These are phyloP conservation scores for Cyclotella sp. DNA, from an alignment of 108 stramenopile genomes.

Conservation along the genomic window DNA sequence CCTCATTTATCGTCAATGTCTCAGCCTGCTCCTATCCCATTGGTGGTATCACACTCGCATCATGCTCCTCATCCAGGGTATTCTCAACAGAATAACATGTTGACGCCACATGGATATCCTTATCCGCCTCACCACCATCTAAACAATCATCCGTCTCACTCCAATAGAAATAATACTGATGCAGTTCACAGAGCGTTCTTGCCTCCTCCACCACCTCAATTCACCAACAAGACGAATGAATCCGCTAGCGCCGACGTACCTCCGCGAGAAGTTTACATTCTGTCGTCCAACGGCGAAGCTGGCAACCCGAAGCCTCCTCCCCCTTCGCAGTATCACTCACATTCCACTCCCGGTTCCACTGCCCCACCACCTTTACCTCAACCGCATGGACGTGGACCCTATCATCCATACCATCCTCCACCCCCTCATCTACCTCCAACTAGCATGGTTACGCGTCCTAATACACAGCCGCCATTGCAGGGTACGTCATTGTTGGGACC, in stretches of 20 bases:
- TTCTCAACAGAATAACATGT: constrained; percentile 2
- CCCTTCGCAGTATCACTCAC: background rate
- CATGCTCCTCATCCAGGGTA: background rate
- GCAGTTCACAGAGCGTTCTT: constrained; percentile 14
- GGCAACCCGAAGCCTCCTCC: background rate
- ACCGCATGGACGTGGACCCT: constrained; percentile 2
- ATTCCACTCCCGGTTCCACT: constrained; percentile 2
- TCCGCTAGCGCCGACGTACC: background rate
- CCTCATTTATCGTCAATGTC: background rate
- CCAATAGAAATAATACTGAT: background rate
- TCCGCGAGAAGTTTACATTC: constrained; percentile 24
- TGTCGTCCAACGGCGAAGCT: constrained; percentile 5
- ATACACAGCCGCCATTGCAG: constrained; percentile 6
- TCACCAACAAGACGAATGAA: background rate
- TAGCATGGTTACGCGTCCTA: constrained; percentile 11
- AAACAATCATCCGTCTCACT: background rate
- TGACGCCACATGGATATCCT: constrained; percentile 14
- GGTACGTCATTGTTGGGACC: constrained; percentile 4
- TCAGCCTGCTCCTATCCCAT: background rate
- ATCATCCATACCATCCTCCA: background rate
- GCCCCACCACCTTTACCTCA: constrained; percentile 11
- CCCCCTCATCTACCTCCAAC: constrained; percentile 2
- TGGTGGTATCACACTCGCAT: background rate
- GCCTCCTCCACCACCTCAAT: constrained; percentile 24
- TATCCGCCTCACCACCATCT: background rate